Evolutionary conservation across 495 filamentous ascomycete genomes (phyloP).

Genomic region (Xylaria intraflava): DNA sequence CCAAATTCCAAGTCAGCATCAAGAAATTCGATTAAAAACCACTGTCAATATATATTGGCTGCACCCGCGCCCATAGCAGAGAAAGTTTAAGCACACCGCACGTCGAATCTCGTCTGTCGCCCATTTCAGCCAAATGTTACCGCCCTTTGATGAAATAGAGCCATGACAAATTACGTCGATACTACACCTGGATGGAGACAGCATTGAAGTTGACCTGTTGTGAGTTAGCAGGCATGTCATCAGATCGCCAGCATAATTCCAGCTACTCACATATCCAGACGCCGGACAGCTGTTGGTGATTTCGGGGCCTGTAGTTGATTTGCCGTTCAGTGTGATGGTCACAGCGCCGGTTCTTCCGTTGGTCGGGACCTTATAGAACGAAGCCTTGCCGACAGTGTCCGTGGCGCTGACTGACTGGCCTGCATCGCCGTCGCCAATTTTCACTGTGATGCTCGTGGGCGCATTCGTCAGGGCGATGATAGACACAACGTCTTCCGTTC

Average conservation of each 20-base stretch:
- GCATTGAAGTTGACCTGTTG: constrained; percentile 37
- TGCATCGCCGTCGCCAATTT: constrained; percentile 45
- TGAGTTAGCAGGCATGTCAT: constrained; percentile 10
- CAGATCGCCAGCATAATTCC: not conserved
- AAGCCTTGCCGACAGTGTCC: constrained; percentile 27
- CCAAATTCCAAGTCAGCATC: constrained; percentile 42
- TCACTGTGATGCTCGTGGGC: constrained; percentile 36
- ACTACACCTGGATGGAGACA: constrained; percentile 32
- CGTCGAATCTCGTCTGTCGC: not conserved
- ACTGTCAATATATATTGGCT: not conserved
- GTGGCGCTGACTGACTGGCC: constrained; percentile 35
- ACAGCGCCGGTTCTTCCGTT: constrained; percentile 45
- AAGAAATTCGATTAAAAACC: constrained; percentile 30
- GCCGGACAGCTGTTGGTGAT: constrained; percentile 41
- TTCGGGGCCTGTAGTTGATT: constrained; percentile 36
- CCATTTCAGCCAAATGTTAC: not conserved
- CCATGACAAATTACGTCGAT: not conserved
- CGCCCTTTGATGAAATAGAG: not conserved
- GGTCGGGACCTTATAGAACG: constrained; percentile 52
- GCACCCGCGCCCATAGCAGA: not conserved
- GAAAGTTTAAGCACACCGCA: not conserved
- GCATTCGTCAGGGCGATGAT: constrained; percentile 35
- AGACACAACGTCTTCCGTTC: constrained; percentile 42
- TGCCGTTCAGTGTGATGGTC: constrained; percentile 43
- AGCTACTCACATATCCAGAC: constrained; percentile 42